Evolutionary conservation across 148 eudicot genomes (phyloP).

Genomic region (Vaccinium macrocarpon): DNA sequence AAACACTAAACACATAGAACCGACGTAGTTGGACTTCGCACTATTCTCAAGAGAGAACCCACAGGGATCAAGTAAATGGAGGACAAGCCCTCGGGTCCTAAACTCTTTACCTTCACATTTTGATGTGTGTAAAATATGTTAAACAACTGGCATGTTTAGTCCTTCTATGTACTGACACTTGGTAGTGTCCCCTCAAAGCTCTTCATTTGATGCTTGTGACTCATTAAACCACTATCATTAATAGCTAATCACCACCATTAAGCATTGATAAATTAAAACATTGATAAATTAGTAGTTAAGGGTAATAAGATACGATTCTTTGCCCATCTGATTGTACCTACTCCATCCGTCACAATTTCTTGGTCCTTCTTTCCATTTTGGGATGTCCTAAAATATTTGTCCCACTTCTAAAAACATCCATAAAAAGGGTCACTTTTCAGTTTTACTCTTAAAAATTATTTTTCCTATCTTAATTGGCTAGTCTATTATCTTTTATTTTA

Average conservation of each 20-base stretch:
- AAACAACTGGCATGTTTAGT: conserved; percentile 15
- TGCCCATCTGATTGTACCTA: too few relatives aligned
- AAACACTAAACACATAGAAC: conserved; percentile 2
- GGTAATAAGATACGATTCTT: too few relatives aligned
- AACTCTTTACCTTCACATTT: background rate
- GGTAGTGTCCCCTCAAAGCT: conserved; percentile 29
- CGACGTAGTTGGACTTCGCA: conserved; percentile 16
- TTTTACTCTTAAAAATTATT: too few relatives aligned
- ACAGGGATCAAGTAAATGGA: conserved; percentile 9
- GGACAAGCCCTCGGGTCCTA: conserved; percentile 28
- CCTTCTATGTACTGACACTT: conserved; percentile 32
- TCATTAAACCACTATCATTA: background rate
- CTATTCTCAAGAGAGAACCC: conserved; percentile 21
- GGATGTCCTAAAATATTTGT: too few relatives aligned
- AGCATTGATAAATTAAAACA: too few relatives aligned
- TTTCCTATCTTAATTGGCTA: too few relatives aligned
- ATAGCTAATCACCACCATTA: background rate
- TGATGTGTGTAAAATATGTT: background rate
- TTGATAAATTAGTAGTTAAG: too few relatives aligned
- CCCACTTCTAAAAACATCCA: too few relatives aligned
- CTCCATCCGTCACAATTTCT: too few relatives aligned
- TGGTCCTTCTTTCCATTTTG: too few relatives aligned
- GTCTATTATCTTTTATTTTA: too few relatives aligned
- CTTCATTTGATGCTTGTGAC: conserved; percentile 38
- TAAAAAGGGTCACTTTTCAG: too few relatives aligned